Base-by-base conservation (phyloP, 768 basidiomycete genomes). In the Hemileccinum rubropunctum region DNA sequence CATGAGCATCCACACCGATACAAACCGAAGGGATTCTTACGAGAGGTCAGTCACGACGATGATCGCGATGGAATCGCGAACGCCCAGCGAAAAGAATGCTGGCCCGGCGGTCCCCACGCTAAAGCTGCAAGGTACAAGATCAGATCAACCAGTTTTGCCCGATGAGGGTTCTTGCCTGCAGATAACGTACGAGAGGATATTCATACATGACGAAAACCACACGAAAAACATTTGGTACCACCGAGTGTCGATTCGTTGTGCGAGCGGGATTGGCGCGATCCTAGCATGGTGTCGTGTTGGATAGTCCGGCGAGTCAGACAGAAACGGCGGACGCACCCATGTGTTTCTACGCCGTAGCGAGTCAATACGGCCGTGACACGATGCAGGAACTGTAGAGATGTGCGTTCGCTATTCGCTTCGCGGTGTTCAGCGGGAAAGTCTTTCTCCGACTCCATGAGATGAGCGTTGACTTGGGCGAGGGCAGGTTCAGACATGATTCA, bases 61-160 rank as follows among this genome's bases (percentile, higher is more conserved):
- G 45, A 69, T 63, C 14, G 73, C 54, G 38, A 73, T 67, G 12
- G 76, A 66, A 49, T 78, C 73, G 12, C 71, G 67, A 35, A 76
- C 60, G 8, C 76, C 72, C 18, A 82, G 63, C 3, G 71, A 70
- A 52, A 74, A 82, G 50, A 75, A 73, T 1, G 77, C 70, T 0
- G 80, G 80, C 0, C 80, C 80, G 0, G 74, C 65, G 0, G 74
- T 73, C 1, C 80, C 80, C 10, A 76, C 74, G 8, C 76, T 72
- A 45, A 80, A 74, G 6, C 77, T 78, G 39, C 21, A 26, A 43
- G 14, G 18, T 12, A n/a, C 30, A 13, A 12, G 18, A 34, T 42
- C 23, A 26, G 8, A 10, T 36, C 10, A 33, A 20, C 1, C 6
- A 12, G 4, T n/a, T 23, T 18, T 30, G 13, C 26, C 32, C 6